Conservation (phyloP, 2,329 filamentous ascomycete species). For the Colletotrichum eremochloae region DNA sequence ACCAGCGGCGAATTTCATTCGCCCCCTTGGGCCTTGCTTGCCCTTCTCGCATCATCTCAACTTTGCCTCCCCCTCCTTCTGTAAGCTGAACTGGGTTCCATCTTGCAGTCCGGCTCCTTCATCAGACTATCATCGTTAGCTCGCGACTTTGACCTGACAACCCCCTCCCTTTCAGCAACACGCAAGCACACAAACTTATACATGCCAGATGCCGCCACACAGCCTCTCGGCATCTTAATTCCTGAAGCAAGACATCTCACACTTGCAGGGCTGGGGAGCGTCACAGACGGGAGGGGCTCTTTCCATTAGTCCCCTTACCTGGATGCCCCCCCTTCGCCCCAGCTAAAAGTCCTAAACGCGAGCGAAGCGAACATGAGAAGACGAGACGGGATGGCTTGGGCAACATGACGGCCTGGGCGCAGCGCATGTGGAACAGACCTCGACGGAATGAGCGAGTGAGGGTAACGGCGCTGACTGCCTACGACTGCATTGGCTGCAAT, state of each 20-base stretch:
- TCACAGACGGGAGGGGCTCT: conserved; percentile 33
- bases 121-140: conserved; percentile 25
- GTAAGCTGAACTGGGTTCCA: conserved; percentile 27
- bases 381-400: conserved; percentile 26
- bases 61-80: conserved; percentile 9
- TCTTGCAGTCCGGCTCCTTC: conserved; percentile 27
- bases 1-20: conserved; percentile 19
- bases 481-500: neutral
- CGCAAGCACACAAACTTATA: neutral
- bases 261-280: conserved; percentile 29
- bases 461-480: conserved; percentile 32
- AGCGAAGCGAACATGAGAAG: conserved; percentile 11
- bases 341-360: conserved; percentile 9
- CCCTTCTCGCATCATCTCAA: conserved; percentile 24
- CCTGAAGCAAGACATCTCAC: conserved; percentile 23
- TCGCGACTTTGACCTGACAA: conserved; percentile 20
- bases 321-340: neutral
- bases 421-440: neutral
- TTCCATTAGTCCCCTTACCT: conserved; percentile 6
- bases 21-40: conserved; percentile 10
- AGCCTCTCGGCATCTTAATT: conserved; percentile 31
- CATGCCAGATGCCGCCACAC: neutral
- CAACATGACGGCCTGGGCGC: conserved; percentile 23
- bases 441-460: neutral
- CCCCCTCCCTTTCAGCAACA: neutral